phyloP scores from a whole-genome alignment of 2,329 filamentous ascomycete species.

The Lachnellula occidentalis region DNA sequence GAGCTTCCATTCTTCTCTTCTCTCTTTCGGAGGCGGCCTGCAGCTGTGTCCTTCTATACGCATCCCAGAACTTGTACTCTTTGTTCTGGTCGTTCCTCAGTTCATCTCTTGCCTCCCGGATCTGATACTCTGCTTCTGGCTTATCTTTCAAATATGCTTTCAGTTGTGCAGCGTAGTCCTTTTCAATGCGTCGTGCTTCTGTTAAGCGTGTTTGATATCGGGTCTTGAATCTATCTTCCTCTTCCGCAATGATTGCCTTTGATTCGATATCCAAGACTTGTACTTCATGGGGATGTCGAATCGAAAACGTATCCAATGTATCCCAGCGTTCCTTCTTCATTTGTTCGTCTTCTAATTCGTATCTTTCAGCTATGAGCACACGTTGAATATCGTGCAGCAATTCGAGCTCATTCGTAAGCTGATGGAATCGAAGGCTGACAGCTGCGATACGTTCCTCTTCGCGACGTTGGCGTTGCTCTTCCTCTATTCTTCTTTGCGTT shows the following conservation, averaged over 20 bases:
- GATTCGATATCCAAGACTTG: constrained; percentile 28
- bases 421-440: constrained; percentile 36
- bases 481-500: constrained; percentile 24
- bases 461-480: constrained; percentile 33
- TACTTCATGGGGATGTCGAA: constrained; percentile 24
- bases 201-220: constrained; percentile 39
- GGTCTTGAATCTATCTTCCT: constrained; percentile 32
- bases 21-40: constrained; percentile 40
- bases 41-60: constrained; percentile 35
- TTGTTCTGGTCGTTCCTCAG: constrained; percentile 39
- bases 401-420: constrained; percentile 34
- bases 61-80: constrained; percentile 35
- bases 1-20: constrained; percentile 31
- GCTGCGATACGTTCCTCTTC: constrained; percentile 38
- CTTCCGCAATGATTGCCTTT: constrained; percentile 29
- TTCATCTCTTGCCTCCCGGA: constrained; percentile 38
- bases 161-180: constrained; percentile 38
- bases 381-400: constrained; percentile 40
- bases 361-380: constrained; percentile 34
- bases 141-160: constrained; percentile 36
- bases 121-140: constrained; percentile 31
- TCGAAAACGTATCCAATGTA: constrained; percentile 27
- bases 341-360: constrained; percentile 33
- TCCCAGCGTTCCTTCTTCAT: constrained; percentile 31
- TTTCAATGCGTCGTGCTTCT: constrained; percentile 40